Conservation (phyloP, 306 rosid species). For the Cucurbita maxima region DNA sequence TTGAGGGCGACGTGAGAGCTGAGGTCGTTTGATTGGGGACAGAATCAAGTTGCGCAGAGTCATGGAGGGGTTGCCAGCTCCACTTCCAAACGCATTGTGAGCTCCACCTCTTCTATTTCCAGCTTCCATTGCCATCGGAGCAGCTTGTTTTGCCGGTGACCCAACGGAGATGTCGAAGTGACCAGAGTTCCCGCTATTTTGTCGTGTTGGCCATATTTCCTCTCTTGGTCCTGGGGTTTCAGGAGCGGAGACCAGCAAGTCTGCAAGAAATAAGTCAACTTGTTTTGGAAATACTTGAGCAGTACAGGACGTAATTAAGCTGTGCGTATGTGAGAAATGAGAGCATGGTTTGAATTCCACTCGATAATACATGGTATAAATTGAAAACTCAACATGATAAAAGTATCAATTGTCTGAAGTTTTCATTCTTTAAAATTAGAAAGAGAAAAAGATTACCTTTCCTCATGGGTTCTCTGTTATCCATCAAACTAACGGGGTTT, state of each 20-base stretch:
- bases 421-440: background rate
- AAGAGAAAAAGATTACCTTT: slow-evolving; percentile 47
- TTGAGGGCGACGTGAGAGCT: slow-evolving; percentile 78
- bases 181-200: slow-evolving; percentile 73
- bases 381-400: background rate
- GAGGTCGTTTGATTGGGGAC: slow-evolving; percentile 94
- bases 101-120: slow-evolving; percentile 57
- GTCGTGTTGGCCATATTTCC: slow-evolving; percentile 83
- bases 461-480: slow-evolving; percentile 55
- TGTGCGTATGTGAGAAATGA: background rate
- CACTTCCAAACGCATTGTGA: slow-evolving; percentile 45
- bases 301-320: slow-evolving; percentile 3
- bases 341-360: background rate
- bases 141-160: slow-evolving; percentile 62
- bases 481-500: slow-evolving; percentile 53
- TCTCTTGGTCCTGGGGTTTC: slow-evolving; percentile 98
- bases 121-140: slow-evolving; percentile 35
- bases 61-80: slow-evolving; percentile 60
- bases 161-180: slow-evolving; percentile 66
- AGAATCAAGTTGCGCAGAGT: slow-evolving; percentile 73
- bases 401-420: background rate
- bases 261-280: slow-evolving; percentile 88
- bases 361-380: background rate
- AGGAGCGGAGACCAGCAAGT: slow-evolving; percentile 58
- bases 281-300: slow-evolving; percentile 56